Evolutionary conservation across 2,329 filamentous ascomycete species (phyloP).

Genomic region (Phyllosticta citribraziliensis): DNA sequence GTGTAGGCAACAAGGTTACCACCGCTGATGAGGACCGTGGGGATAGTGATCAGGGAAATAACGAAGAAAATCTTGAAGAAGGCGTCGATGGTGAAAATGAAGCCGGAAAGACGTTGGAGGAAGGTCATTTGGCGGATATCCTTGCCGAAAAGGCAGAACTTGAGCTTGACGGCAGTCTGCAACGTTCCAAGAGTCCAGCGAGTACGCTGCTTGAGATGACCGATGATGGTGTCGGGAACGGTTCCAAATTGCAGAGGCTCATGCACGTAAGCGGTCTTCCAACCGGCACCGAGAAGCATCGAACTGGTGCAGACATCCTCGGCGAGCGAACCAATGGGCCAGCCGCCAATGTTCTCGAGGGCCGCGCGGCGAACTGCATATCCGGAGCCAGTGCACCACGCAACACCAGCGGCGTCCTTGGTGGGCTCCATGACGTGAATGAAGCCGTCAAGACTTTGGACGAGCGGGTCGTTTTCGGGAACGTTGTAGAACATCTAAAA

Average conservation of each 20-base stretch:
- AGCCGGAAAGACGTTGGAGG: not conserved
- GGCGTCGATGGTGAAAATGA: not conserved
- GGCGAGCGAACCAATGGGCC: conserved; percentile 48
- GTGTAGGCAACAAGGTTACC: conserved; percentile 49
- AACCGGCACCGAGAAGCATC: conserved; percentile 49
- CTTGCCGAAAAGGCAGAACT: conserved; percentile 15
- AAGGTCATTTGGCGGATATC: not conserved
- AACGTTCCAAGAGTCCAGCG: conserved; percentile 17
- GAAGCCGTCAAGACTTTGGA: conserved; percentile 50
- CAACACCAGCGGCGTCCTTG: conserved; percentile 37
- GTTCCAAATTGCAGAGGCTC: conserved; percentile 17
- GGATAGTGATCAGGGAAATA: conserved; percentile 42
- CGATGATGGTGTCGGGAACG: conserved; percentile 15
- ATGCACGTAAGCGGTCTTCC: conserved; percentile 43
- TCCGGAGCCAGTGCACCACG: conserved; percentile 57
- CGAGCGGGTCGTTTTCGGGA: conserved; percentile 48
- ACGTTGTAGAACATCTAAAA: conserved; percentile 50
- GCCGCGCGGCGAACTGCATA: conserved; percentile 51
- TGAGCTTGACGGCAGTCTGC: conserved; percentile 15
- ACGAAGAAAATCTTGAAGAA: conserved; percentile 1
- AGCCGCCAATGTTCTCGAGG: conserved; percentile 52
- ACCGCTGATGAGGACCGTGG: conserved; percentile 48
- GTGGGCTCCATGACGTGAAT: conserved; percentile 43
- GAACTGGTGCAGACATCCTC: conserved; percentile 54
- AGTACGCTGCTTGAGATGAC: conserved; percentile 18